Evolutionary conservation across 345 rosid species (phyloP), one percentile per base, ranked within the genome.

Genomic region (Linum usitatissimum): DNA sequence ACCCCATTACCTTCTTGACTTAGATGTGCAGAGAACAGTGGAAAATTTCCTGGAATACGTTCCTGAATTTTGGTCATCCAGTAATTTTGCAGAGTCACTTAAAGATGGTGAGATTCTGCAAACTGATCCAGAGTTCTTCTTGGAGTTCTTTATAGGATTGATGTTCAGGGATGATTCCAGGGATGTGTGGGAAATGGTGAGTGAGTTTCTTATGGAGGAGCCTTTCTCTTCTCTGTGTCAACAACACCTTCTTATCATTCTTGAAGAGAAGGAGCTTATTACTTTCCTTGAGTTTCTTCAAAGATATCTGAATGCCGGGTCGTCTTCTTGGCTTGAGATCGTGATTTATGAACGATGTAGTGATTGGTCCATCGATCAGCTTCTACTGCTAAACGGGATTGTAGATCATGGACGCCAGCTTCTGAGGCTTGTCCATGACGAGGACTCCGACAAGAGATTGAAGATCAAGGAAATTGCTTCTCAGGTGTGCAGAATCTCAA

Each of bases 1-100:
- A 83, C 97, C 98, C 36, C 96, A 84, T 80, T 92, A 89, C 65
- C 81, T 92, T 75, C 95, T 92, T 42, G 98, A 92, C 75, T 74
- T 92, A 68, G 93, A 92, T 78, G 76, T 89, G 20, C 81, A 75
- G 54, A 70, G 74, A 40, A 92, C 97, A 2, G 74, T 92, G 2
- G 86, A 87, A 67, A 92, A 92, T 75, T 86, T 89, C 63, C 66
- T 89, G 0, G 83, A 87, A 57, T 73, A 92, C 54, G 88, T 89
- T 65, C 97, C 97, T 40, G 91, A 92, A 4, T 92, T 92, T 67
- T 92, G 98, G 98, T 84, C 88, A 0, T 92, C 98, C 13, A 64
- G 55, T 60, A 96, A 89, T 77, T 89, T 92, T 69, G 81, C 91
- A 5, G 88, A 85, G 20, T 81, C 97, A 0, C 75, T 92, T 38